A percentile compares a stretch with the other conserved stretches of the same genome.
Conservation (phyloP, 2,329 filamentous ascomycete species). For the Pezizomycotina sp. region DNA sequence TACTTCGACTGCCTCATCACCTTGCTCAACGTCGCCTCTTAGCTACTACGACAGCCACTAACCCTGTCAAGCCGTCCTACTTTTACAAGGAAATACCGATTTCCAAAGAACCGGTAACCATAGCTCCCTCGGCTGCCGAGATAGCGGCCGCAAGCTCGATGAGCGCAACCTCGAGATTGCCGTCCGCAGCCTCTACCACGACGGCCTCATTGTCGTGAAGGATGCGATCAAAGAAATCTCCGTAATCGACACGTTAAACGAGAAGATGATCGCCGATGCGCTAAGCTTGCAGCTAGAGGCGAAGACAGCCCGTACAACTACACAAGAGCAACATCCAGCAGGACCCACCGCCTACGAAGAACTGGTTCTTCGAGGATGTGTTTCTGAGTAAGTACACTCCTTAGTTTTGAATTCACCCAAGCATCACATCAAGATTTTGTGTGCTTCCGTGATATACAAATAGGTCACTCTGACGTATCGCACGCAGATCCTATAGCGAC, state of each 20-base stretch:
- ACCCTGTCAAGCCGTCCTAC: too few species aligned
- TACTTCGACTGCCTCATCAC: too few species aligned
- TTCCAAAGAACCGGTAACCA: constrained; percentile 27
- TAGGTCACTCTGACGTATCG: too few species aligned
- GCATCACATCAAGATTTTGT: neutral
- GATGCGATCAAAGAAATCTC: constrained; percentile 37
- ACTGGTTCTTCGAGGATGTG: constrained; percentile 36
- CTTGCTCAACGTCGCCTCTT: too few species aligned
- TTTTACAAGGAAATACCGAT: too few species aligned
- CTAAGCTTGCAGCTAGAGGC: constrained; percentile 35
- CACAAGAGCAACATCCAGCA: constrained; percentile 44
- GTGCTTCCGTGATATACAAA: neutral
- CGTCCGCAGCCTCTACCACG: constrained; percentile 36
- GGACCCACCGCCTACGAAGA: constrained; percentile 38
- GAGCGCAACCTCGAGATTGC: constrained; percentile 41
- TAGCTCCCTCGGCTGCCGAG: constrained; percentile 32
- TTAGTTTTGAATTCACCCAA: neutral
- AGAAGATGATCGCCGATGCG: constrained; percentile 44
- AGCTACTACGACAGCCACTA: too few species aligned
- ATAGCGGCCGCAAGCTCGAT: constrained; percentile 29
- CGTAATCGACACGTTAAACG: constrained; percentile 40
- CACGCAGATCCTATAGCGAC: constrained; percentile 37
- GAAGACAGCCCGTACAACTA: constrained; percentile 45
- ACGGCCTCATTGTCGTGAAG: constrained; percentile 42
- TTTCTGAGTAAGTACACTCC: constrained; percentile 35